A percentile compares a stretch with the other conserved stretches of the same genome.
Conservation (phyloP, 106 monocot genomes). For the Apostasia ramifera region DNA sequence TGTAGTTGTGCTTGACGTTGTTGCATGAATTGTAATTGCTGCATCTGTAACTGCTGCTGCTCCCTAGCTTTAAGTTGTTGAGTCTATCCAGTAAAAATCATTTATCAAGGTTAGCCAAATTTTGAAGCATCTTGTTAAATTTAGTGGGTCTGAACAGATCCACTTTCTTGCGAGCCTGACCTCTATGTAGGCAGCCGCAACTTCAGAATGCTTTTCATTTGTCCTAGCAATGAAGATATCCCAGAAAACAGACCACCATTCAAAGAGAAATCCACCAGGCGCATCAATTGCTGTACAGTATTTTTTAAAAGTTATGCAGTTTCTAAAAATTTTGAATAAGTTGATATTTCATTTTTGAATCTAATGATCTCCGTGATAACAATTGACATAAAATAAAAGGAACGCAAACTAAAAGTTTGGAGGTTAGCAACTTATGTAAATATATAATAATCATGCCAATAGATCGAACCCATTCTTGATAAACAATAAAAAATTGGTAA, state of each 20-base stretch:
- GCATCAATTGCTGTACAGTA: conserved; percentile 82
- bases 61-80: conserved; percentile 83
- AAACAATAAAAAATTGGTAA: no score
- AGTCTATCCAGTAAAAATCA: conserved; percentile 18
- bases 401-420: no score
- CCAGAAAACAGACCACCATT: conserved; percentile 99
- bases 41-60: conserved; percentile 67
- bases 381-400: no score
- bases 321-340: neutral
- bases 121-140: neutral
- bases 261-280: conserved; percentile 95
- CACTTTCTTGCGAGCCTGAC: conserved; percentile 8
- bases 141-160: neutral
- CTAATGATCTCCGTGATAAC: no score
- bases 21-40: conserved; percentile 69
- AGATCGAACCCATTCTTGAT: no score
- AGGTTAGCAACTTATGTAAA: no score
- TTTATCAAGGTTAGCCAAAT: neutral
- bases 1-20: conserved; percentile 53
- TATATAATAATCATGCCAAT: no score
- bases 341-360: no score
- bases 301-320: conserved; percentile 1
- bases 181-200: conserved; percentile 62
- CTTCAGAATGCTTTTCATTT: conserved; percentile 71
- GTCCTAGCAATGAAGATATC: conserved; percentile 97